Base-by-base conservation (phyloP, 371 early-diverging fungal genomes). In the Encephalitozoon hellem region DNA sequence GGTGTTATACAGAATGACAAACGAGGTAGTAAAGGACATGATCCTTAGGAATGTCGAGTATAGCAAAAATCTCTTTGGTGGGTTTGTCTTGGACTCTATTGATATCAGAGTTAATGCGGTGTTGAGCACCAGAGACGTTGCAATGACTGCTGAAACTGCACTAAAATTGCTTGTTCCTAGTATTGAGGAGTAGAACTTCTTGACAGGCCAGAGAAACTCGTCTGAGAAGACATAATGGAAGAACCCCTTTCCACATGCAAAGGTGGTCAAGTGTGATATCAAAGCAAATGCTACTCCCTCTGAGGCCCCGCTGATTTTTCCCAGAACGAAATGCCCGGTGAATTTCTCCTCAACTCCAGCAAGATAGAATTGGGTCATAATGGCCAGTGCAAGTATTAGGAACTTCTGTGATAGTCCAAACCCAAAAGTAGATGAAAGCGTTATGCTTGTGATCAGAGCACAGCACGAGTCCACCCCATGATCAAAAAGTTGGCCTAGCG, bases 301-400 rank as follows among this genome's bases (percentile, higher is more conserved):
- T 0, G 94, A 91, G 9, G 95, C 94, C 6, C 94, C 96, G 72
- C 92, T 94, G 79, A 94, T 83, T 72, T 91, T 89, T 12, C 94
- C 92, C 23, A 95, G 87, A 83, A 91, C 93, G 47, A 96, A 87
- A 0, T 88, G 87, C 9, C 92, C 92, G 0, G 95, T 94, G 85
- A 94, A 92, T 82, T 93, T 95, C 80, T 93, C 94, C 81, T 96
- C 94, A 87, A 92, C 93, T 92, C 49, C 71, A 23, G 92, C 90
- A 71, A 93, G 84, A 87, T 90, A 96, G 84, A 94, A 96, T 39
- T 89, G 88, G 64, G 43, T 70, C 63, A 59, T 49, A 9, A 70
- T 47, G 59, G 34, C 59, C 30, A 67, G 45, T 4, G 80, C n/a
- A 23, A 82, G n/a, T 21, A 80, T 21, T 9, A 77, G 5, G 26